phyloP scores from a whole-genome alignment of 2,329 filamentous ascomycete species.

The Phoma sp. region DNA sequence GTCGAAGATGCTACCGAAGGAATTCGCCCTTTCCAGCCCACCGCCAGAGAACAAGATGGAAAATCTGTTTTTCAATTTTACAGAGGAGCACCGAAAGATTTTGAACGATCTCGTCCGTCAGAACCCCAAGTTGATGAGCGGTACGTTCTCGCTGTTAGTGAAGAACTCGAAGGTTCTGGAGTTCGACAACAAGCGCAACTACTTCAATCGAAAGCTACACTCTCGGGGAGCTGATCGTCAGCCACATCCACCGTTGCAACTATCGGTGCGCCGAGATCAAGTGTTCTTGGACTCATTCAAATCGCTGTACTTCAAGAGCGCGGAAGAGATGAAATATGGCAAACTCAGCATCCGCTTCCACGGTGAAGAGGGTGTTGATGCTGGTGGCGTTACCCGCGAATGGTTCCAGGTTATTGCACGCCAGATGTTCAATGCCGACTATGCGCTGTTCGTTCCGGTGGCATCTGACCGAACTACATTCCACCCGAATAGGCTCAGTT shows the following conservation, averaged over 20 bases:
- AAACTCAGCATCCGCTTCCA: conserved; percentile 98
- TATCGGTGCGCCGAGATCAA: conserved; percentile 88
- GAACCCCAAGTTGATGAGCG: conserved; percentile 98
- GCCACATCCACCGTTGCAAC: conserved; percentile 77
- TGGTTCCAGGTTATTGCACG: conserved; percentile 98
- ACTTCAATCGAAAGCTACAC: conserved; percentile 94
- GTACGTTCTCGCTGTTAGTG: conserved; percentile 91
- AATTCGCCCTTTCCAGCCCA: conserved; percentile 76
- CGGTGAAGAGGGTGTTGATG: conserved; percentile 96
- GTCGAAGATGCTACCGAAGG: conserved; percentile 57
- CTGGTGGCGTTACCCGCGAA: conserved; percentile 94
- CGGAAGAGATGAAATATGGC: conserved; percentile 98
- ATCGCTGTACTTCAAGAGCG: conserved; percentile 94
- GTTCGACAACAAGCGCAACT: conserved; percentile 99
- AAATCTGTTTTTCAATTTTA: conserved; percentile 94
- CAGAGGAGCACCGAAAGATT: conserved; percentile 95
- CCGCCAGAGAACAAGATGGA: conserved; percentile 83
- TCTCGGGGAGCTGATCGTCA: conserved; percentile 70
- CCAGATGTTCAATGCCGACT: conserved; percentile 99
- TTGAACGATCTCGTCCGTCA: conserved; percentile 96
- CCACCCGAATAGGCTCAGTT: conserved; percentile 94
- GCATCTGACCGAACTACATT: conserved; percentile 98
- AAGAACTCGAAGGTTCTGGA: conserved; percentile 99
- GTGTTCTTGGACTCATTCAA: conserved; percentile 99
- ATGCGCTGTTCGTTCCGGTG: conserved; percentile 93